Conservation (phyloP, 768 basidiomycete species). For the Lentinula raphanica region DNA sequence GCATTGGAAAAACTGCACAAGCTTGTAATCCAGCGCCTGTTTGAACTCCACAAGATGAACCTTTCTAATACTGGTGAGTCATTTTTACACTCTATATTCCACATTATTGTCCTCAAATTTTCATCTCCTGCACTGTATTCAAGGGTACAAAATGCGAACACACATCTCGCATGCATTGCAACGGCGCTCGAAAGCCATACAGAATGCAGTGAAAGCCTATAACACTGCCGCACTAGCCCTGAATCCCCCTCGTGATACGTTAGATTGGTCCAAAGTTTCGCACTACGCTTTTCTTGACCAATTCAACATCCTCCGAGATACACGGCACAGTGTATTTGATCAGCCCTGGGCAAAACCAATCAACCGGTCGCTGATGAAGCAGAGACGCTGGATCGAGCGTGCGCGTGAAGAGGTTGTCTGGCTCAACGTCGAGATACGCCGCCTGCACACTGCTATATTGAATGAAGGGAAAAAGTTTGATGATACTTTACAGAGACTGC, state of each 20-base stretch:
- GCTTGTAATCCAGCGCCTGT: constrained; percentile 28
- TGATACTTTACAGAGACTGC: background rate
- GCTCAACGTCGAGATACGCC: constrained; percentile 26
- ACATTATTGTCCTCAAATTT: background rate
- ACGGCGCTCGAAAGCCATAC: constrained; percentile 24
- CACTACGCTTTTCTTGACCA: constrained; percentile 20
- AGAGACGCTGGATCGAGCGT: constrained; percentile 22
- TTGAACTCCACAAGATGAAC: constrained; percentile 34
- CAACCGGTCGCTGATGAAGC: constrained; percentile 19
- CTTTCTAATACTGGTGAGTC: constrained; percentile 27
- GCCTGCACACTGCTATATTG: constrained; percentile 19
- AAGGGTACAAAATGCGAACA: constrained; percentile 29
- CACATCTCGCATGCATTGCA: constrained; percentile 30
- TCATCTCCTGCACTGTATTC: background rate
- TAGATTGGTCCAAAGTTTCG: constrained; percentile 18
- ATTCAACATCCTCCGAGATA: constrained; percentile 28
- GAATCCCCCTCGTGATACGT: constrained; percentile 11
- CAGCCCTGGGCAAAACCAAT: constrained; percentile 23
- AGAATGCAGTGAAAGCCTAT: constrained; percentile 24
- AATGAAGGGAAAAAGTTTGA: constrained; percentile 15
- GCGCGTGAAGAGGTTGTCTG: constrained; percentile 26
- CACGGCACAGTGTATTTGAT: constrained; percentile 21
- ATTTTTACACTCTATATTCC: too few species aligned
- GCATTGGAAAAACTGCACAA: constrained; percentile 27
- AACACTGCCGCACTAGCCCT: constrained; percentile 22